Evolutionary conservation across 176 grass and related monocot genomes (phyloP), one percentile per base, ranked within the genome.

Genomic region (Zoysia pacifica): DNA sequence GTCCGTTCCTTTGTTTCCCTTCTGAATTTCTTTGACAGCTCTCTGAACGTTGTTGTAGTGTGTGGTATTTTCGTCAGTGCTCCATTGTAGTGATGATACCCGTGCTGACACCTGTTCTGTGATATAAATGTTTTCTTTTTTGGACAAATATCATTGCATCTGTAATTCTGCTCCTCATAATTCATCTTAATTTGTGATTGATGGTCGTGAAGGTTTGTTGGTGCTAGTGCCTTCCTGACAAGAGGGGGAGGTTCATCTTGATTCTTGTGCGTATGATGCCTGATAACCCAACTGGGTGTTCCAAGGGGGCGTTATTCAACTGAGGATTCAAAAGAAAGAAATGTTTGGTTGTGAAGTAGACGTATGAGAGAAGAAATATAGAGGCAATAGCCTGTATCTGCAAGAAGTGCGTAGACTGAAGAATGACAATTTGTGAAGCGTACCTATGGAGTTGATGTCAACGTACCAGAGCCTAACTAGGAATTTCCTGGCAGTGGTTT

Each of bases 1-100:
- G 63, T 79, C 50, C 37, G 58, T 83, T 83, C 2, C 9, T 43
- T 73, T 15, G 45, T 65, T 81, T 5, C 53, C 48, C 54, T 43
- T 15, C n/a, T 20, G 11, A 45, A 68, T 79, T 75, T 43, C 20
- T 36, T 18, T 64, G 40, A 63, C 50, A 47, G 7, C 50, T 66
- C 10, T 84, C 54, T 48, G 14, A 41, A 74, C 70, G 11, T 60
- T 44, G 28, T 51, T 48, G 63, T 65, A 39, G 72, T 54, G 28
- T 44, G 51, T 58, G 6, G 54, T 58, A 5, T 12, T 76, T 58
- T 69, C 9, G 62, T 19, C 6, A 61, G 62, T 83, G 56, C 28
- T 35, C 38, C 51, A 49, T n/a, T 28, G 11, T 45, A 58, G 59
- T 67, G 68, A 64, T 53, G 67, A 14, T n/a, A 72, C 50, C 38